Evolutionary conservation across 2,329 filamentous ascomycete species (phyloP).

Genomic region (Sarocladiaceae sp.): DNA sequence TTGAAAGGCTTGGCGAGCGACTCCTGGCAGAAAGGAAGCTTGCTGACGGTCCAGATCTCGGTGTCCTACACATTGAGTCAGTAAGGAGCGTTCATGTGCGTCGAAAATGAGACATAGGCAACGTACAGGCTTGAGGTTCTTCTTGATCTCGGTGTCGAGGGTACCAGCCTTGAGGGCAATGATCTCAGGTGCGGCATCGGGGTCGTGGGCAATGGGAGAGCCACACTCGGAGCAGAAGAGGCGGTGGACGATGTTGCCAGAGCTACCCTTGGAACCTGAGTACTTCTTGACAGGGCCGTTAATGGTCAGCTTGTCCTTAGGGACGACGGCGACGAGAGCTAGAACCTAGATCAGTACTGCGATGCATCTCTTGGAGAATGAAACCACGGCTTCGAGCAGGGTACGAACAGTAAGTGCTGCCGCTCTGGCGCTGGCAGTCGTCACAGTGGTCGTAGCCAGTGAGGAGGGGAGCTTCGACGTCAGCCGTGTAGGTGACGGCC

Average conservation of each 20-base stretch:
- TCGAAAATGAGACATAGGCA: not conserved
- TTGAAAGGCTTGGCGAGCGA: slow-evolving; percentile 57
- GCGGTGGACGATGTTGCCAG: slow-evolving; percentile 61
- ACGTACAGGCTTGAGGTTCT: slow-evolving; percentile 60
- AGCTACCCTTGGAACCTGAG: slow-evolving; percentile 50
- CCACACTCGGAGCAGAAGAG: slow-evolving; percentile 68
- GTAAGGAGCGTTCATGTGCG: slow-evolving; percentile 7
- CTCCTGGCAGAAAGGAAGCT: slow-evolving; percentile 68
- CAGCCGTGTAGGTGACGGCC: slow-evolving; percentile 63
- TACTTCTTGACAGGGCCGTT: slow-evolving; percentile 62
- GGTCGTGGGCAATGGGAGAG: slow-evolving; percentile 66
- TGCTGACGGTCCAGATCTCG: slow-evolving; percentile 66
- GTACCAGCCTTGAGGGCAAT: slow-evolving; percentile 67
- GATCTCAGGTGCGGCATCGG: slow-evolving; percentile 65
- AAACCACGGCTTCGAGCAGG: not conserved
- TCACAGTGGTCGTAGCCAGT: slow-evolving; percentile 69
- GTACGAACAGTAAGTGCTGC: slow-evolving; percentile 62
- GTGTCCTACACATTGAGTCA: slow-evolving; percentile 44
- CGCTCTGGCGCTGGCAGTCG: slow-evolving; percentile 67
- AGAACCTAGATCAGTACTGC: not conserved
- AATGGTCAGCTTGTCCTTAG: slow-evolving; percentile 61
- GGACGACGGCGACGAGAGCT: slow-evolving; percentile 64
- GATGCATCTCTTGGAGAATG: not conserved
- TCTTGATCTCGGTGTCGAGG: slow-evolving; percentile 60
- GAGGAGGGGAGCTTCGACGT: slow-evolving; percentile 46